Base-by-base conservation (phyloP, 1,139 yeast species). In the Casaregolazyma lundiana region DNA sequence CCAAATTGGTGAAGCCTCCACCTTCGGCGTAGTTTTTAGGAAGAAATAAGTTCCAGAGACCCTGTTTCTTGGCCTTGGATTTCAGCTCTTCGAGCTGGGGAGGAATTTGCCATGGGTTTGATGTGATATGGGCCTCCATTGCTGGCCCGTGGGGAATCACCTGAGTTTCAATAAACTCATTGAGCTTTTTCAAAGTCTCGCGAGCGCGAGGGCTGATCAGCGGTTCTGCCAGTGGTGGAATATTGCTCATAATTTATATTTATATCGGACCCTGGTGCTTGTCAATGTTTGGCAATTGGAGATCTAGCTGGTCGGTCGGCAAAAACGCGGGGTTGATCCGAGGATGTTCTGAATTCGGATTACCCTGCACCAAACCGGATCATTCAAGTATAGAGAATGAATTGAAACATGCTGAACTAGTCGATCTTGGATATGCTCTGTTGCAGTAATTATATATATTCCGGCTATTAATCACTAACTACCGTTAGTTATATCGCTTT, bases 41-140 rank as follows among this genome's bases (percentile, higher is more conserved):
- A 48, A 81, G 67, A 58, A 81, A 81, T 70, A 81, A 64, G 62
- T 81, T 81, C 86, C 86, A 81, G 24, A 81, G 70, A 0, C 85
- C 85, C 51, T 73, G 67, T 48, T 70, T 67, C 50, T 69, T 70
- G 16, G 87, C 87, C 61, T 77, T 77, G 4, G 52, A 58, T 64
- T 81, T 81, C 53, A 82, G 67, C 26, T 68, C 69, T 48, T 78
- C 83, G 21, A 76, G 68, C 38, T 78, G 69, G 30, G 70, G 67
- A 1, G 87, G 86, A 2, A 72, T 67, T 4, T 57, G 47, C 9
- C 62, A 61, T 2, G 70, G 62, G 38, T 79, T 58, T 52, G 76
- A 78, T 15, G 49, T 48, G 35, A 66, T 62, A 61, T 71, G 79
- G 13, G 75, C 55, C 15, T 64, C 61, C 6, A 41, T 35, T 16